Evolutionary conservation across 192 early-diverging fungal genomes (phyloP), one percentile per base, ranked within the genome.

Genomic region (Coemansia sp.): DNA sequence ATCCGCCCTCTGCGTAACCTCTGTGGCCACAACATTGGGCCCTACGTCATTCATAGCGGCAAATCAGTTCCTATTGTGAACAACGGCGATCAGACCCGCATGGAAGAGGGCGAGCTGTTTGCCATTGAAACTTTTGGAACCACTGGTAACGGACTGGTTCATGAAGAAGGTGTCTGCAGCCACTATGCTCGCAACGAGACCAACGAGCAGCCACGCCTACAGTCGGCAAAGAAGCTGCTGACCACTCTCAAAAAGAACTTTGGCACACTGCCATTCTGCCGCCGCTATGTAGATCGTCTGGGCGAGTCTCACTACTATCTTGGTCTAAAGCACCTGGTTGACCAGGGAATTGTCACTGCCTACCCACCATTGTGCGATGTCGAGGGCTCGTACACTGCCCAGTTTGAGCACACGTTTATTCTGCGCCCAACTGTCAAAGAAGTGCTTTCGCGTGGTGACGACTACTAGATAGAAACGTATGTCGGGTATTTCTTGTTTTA

Each of bases 61-160:
- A 99, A 99, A 68, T 89, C 88, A 11, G 91, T 99, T 15, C 96
- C 96, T 2, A 99, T 99, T 71, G 88, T 99, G 15, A 85, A 86
- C 22, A 88, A 86, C 44, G 81, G 85, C 33, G 94, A 96, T 64
- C 73, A 85, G 40, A 95, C 93, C 6, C 93, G 93, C 67, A 92
- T 99, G 91, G 96, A 97, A 81, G 93, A 97, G 68, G 91, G 90
- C 52, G 93, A 97, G 80, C 82, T 85, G 48, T 91, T 89, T 67
- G 96, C 95, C 50, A 96, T 99, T 56, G 96, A 99, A 73, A 99
- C 96, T 4, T 99, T 98, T 66, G 96, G 93, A 53, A 89, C 87
- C 69, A 99, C 94, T 11, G 96, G 96, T 9, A 87, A 83, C 23
- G 96, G 91, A 8, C 88, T 83, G 65, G 96, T 99, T 13, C 62